Conservation (phyloP, 305 asterid genomes). For the Coffea humblotiana region DNA sequence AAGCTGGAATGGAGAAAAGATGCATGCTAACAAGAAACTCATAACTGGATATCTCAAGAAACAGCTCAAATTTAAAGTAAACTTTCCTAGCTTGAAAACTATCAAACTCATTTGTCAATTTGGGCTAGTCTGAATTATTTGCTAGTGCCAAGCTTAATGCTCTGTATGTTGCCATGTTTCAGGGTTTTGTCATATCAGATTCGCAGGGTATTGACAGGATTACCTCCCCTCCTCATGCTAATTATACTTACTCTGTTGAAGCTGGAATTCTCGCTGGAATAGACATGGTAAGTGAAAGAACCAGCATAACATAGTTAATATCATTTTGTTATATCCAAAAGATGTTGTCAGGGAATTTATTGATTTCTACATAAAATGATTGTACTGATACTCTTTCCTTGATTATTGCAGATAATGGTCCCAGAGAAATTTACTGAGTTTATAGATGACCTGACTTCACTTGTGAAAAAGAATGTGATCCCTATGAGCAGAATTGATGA, state of each 20-base stretch:
- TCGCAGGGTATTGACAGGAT: conserved; percentile 52
- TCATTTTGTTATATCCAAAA: not conserved
- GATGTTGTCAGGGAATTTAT: no score
- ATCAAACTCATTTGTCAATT: not conserved
- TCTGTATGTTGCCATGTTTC: not conserved
- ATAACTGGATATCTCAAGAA: conserved; percentile 44
- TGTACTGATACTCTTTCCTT: not conserved
- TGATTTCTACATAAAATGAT: not conserved
- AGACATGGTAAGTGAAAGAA: conserved; percentile 10
- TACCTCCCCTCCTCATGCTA: conserved; percentile 37
- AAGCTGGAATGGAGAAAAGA: conserved; percentile 47
- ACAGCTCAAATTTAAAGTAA: conserved; percentile 40
- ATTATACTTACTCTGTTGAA: conserved; percentile 45
- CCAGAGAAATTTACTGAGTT: conserved; percentile 44
- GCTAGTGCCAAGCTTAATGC: not conserved
- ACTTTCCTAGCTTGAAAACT: not conserved
- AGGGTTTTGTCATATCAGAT: conserved; percentile 56
- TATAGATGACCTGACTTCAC: conserved; percentile 26
- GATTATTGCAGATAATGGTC: conserved; percentile 42
- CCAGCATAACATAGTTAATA: not conserved
- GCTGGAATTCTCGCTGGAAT: conserved; percentile 23
- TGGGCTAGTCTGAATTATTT: not conserved
- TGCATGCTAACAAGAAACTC: conserved; percentile 47
- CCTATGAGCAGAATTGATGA: conserved; percentile 19
- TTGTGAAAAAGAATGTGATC: conserved; percentile 36